Percentiles rank a stretch among this genome's conserved stretches.
These are phyloP conservation scores for Candida dajiaensis DNA, from an alignment of 805 yeast species.

Conservation along the genomic window DNA sequence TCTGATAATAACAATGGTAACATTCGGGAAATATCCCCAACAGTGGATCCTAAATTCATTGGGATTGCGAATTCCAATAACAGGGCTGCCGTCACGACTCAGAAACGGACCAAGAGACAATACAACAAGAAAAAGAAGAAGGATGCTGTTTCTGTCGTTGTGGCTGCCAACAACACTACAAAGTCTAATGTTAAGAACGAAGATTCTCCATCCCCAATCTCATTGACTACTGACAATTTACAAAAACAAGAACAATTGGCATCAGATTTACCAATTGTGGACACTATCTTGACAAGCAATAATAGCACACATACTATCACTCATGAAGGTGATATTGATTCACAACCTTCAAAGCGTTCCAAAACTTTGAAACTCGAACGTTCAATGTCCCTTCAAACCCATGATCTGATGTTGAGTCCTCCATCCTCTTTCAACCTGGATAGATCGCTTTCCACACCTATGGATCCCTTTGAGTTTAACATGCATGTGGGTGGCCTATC, in stretches of 20 bases:
- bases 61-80: slow-evolving; percentile 5
- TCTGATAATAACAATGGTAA: not conserved
- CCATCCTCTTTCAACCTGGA: slow-evolving; percentile 7
- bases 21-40: slow-evolving; percentile 16
- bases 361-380: slow-evolving; percentile 13
- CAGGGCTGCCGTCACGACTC: slow-evolving; percentile 8
- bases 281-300: not conserved
- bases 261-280: slow-evolving; percentile 10
- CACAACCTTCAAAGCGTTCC: slow-evolving; percentile 11
- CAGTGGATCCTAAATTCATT: slow-evolving; percentile 20
- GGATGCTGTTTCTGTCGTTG: no score
- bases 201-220: slow-evolving; percentile 22
- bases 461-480: not conserved
- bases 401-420: slow-evolving; percentile 6
- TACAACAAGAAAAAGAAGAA: slow-evolving; percentile 21
- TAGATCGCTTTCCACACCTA: slow-evolving; percentile 1
- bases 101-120: slow-evolving; percentile 11
- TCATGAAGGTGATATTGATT: slow-evolving; percentile 5
- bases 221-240: not conserved
- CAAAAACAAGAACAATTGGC: not conserved
- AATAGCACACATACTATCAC: not conserved
- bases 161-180: no score
- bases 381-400: slow-evolving; percentile 11
- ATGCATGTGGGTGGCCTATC: slow-evolving; percentile 1
- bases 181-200: slow-evolving; percentile 6